phyloP scores from a whole-genome alignment of 257 asterid species.

The Rauvolfia tetraphylla region DNA sequence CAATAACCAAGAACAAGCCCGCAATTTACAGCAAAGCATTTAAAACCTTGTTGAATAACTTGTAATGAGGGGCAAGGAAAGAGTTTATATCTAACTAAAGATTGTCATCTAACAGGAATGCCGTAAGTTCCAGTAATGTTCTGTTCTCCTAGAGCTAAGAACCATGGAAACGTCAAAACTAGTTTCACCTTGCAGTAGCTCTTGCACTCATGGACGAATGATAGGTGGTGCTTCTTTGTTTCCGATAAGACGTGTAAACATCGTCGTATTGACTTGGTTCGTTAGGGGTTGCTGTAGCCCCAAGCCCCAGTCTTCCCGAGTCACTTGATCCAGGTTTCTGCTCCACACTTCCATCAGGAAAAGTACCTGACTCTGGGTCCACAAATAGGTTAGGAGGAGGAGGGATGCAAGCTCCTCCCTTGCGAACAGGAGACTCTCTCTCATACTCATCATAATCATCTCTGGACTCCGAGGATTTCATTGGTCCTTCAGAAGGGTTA shows the following conservation, averaged over 20 bases:
- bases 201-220: constrained; percentile 84
- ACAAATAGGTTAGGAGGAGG: constrained; percentile 69
- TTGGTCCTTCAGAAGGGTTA: constrained; percentile 88
- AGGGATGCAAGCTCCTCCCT: constrained; percentile 94
- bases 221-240: constrained; percentile 81
- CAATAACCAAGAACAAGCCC: neutral
- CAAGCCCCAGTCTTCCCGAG: constrained; percentile 77
- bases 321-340: constrained; percentile 60
- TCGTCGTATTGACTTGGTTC: constrained; percentile 89
- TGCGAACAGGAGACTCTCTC: constrained; percentile 58
- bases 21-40: no score
- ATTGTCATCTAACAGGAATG: neutral
- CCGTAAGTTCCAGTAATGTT: neutral
- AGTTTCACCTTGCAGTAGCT: constrained; percentile 40
- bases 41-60: neutral
- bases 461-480: constrained; percentile 51
- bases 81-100: neutral
- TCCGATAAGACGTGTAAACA: constrained; percentile 86
- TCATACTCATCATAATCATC: constrained; percentile 68
- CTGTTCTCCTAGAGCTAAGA: neutral
- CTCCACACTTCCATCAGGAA: constrained; percentile 67
- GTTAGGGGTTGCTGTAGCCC: constrained; percentile 73
- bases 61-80: neutral
- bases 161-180: neutral
- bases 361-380: constrained; percentile 59